These are phyloP conservation scores for Penicillium malachiteum DNA, from an alignment of 495 filamentous ascomycete genomes.

Conservation along the genomic window DNA sequence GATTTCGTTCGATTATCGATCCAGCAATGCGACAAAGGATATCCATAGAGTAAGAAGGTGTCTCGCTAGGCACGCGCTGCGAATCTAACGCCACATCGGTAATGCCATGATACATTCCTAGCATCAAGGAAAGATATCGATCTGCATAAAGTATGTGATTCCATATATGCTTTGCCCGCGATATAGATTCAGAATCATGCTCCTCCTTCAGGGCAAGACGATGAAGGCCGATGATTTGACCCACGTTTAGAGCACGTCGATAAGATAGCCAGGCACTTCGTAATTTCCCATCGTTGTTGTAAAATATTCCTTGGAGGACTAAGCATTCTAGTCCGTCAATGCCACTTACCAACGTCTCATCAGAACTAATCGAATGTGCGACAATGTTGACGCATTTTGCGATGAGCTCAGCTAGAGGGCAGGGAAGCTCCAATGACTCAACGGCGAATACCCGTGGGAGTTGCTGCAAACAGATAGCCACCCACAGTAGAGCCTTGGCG, in stretches of 20 bases:
- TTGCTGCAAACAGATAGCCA: slow-evolving; percentile 11
- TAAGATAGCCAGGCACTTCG: slow-evolving; percentile 21
- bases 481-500: slow-evolving; percentile 10
- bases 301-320: slow-evolving; percentile 15
- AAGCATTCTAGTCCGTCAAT: slow-evolving; percentile 23
- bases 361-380: background rate
- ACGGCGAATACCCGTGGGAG: slow-evolving; percentile 7
- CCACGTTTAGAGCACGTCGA: slow-evolving; percentile 17
- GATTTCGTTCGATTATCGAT: slow-evolving; percentile 49
- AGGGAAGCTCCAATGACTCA: slow-evolving; percentile 3
- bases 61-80: background rate
- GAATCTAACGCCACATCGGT: slow-evolving; percentile 8
- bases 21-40: slow-evolving; percentile 33
- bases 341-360: slow-evolving; percentile 16
- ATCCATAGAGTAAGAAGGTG: slow-evolving; percentile 3
- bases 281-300: slow-evolving; percentile 20
- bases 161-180: slow-evolving; percentile 7
- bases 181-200: background rate
- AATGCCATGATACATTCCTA: slow-evolving; percentile 15
- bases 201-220: background rate
- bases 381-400: slow-evolving; percentile 5
- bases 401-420: slow-evolving; percentile 3
- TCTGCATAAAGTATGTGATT: slow-evolving; percentile 12
- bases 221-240: slow-evolving; percentile 20
- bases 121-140: slow-evolving; percentile 16